Evolutionary conservation across 305 asterid genomes (phyloP).

Genomic region (Fraxinus floribunda): DNA sequence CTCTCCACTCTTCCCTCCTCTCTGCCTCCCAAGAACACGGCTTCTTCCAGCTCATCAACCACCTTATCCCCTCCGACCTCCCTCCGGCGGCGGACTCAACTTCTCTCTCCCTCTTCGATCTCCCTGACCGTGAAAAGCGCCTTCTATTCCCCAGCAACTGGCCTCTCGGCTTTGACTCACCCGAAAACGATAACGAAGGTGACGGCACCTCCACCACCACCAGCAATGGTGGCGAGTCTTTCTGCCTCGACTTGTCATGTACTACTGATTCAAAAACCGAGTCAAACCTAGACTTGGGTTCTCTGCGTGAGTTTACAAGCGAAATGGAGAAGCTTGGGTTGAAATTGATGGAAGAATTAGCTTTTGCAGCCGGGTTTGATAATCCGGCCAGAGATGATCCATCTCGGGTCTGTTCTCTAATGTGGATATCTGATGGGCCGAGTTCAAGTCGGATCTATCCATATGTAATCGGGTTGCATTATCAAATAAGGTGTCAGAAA

Average conservation of each 20-base stretch:
- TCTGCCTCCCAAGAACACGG: constrained; percentile 54
- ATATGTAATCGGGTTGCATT: constrained; percentile 58
- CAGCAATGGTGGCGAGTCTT: constrained; percentile 33
- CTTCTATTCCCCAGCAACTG: constrained; percentile 50
- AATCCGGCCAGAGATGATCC: constrained; percentile 42
- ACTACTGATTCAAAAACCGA: constrained; percentile 33
- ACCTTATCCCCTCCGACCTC: constrained; percentile 40
- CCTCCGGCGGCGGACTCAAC: constrained; percentile 44
- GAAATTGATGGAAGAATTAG: constrained; percentile 47
- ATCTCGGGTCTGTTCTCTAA: constrained; percentile 32
- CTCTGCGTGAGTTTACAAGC: constrained; percentile 41
- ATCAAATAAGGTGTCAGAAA: constrained; percentile 38
- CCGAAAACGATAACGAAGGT: constrained; percentile 25
- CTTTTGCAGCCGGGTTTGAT: constrained; percentile 49
- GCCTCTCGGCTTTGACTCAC: constrained; percentile 65
- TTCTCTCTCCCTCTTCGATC: constrained; percentile 46
- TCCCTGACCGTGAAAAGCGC: constrained; percentile 39
- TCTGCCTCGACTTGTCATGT: constrained; percentile 43
- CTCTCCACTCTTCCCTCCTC: constrained; percentile 38
- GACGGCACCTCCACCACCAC: constrained; percentile 11
- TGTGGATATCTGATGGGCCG: constrained; percentile 59
- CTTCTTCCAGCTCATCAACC: constrained; percentile 64
- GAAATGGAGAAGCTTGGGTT: constrained; percentile 60
- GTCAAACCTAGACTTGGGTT: constrained; percentile 31
- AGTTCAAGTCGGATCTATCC: constrained; percentile 66